Evolutionary conservation across 352 stramenopile species (phyloP).

Genomic region (Phytophthora pini): DNA sequence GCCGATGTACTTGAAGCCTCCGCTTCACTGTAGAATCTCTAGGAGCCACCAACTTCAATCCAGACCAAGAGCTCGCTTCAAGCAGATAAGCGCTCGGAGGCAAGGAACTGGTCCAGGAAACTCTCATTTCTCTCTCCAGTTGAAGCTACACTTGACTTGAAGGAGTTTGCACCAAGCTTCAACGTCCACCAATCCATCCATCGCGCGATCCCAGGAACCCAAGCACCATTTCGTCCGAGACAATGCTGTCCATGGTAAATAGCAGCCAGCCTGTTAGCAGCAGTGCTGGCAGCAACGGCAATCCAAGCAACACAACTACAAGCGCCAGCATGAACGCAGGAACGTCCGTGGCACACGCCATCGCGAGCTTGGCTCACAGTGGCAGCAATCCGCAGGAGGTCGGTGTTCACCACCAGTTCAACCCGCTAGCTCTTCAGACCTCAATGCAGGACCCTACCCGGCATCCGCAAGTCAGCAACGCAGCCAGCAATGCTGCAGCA

Average conservation of each 20-base stretch:
- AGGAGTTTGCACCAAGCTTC: conserved; percentile 26
- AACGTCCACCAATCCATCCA: conserved; percentile 24
- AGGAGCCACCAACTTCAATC: conserved; percentile 86
- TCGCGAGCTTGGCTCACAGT: conserved; percentile 37
- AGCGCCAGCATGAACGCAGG: conserved; percentile 32
- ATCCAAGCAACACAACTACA: conserved; percentile 8
- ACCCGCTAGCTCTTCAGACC: conserved; percentile 18
- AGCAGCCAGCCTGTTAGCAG: conserved; percentile 33
- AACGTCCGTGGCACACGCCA: conserved; percentile 39
- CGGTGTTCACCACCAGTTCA: conserved; percentile 3
- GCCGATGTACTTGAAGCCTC: conserved; percentile 66
- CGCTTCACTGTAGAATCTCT: conserved; percentile 46
- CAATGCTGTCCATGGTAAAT: conserved; percentile 74
- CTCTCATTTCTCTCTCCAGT: conserved; percentile 7
- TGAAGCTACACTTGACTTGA: conserved; percentile 10
- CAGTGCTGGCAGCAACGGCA: conserved; percentile 21
- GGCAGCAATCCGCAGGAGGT: conserved; percentile 22
- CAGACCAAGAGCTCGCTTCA: conserved; percentile 16
- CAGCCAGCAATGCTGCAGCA: conserved; percentile 25
- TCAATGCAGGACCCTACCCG: conserved; percentile 14
- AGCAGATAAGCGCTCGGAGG: conserved; percentile 7
- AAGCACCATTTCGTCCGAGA: conserved; percentile 37
- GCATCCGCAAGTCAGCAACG: conserved; percentile 34
- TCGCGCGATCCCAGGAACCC: conserved; percentile 6
- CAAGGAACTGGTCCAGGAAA: conserved; percentile 8